Evolutionary conservation across 1,139 yeast genomes (phyloP), one percentile per base, ranked within the genome.

Genomic region (Geotrichum reessii): DNA sequence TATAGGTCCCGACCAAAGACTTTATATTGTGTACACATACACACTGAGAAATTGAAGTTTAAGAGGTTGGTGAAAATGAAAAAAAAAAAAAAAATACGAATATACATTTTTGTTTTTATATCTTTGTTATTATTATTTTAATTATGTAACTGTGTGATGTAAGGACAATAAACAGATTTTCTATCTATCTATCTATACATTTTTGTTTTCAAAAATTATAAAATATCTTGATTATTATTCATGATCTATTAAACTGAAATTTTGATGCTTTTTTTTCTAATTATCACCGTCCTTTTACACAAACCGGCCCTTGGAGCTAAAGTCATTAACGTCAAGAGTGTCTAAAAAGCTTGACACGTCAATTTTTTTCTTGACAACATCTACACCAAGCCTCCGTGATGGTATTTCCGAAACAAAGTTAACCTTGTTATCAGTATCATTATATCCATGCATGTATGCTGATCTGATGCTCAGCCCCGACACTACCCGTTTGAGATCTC

Each of bases 381-480:
- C 37, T n/a, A 37, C 7, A 19, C 42, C 42, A n/a, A n/a, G 42
- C n/a, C n/a, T 37, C 17, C 42, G 19, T n/a, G 17, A 7, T 14
- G 42, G 17, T 8, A n/a, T 14, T 14, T 37, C 42, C n/a, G 42
- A 5, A 14, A 37, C n/a, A 14, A 19, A n/a, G 2, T 17, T 12
- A 14, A 14, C 42, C n/a, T n/a, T n/a, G 17, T 17, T 14, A n/a
- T 37, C 42, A 8, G 42, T 14, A n/a, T 19, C 42, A 8, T 11
- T 37, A 19, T 2, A 14, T 17, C 42, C 42, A 2, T 19, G 42
- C 42, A 37, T 2, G n/a, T 37, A 37, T 5, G 44, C 17, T 4
- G 48, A 31, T 12, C 58, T 53, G 14, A 50, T 44, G 46, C 27
- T 31, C 3, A 27, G 28, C n/a, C 58, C 58, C 6, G 58, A 37